These are phyloP conservation scores for Acer negundo DNA, from an alignment of 345 rosid genomes.

Conservation along the genomic window DNA sequence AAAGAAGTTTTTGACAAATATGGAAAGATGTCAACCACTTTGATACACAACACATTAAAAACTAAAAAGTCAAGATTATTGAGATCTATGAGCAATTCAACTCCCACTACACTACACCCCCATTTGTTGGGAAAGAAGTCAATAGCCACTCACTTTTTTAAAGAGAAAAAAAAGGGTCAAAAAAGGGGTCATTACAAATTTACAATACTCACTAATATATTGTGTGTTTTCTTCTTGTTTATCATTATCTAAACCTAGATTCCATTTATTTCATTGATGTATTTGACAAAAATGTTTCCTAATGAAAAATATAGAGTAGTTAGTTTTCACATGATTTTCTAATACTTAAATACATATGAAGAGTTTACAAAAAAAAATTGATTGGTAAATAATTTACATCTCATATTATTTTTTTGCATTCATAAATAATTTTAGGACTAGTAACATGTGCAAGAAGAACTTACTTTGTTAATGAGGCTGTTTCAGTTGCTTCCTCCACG, in stretches of 20 bases:
- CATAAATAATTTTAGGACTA: constrained; percentile 7
- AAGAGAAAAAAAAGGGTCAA: not conserved
- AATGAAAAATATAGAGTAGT: not conserved
- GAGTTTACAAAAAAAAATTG: not conserved
- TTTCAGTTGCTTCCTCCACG: constrained; percentile 51
- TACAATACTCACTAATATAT: not conserved
- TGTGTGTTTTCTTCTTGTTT: not conserved
- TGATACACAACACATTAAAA: not conserved
- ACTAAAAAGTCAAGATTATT: not conserved
- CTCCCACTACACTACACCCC: not conserved
- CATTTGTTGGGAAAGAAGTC: not conserved
- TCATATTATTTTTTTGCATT: not conserved
- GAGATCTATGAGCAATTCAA: not conserved
- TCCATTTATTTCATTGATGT: not conserved
- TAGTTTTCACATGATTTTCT: not conserved
- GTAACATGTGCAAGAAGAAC: not conserved
- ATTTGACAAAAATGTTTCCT: not conserved
- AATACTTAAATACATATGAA: not conserved
- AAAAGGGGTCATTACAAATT: not conserved
- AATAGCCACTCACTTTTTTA: not conserved
- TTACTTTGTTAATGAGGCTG: constrained; percentile 1
- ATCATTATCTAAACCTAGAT: not conserved
- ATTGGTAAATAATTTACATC: constrained; percentile 3
- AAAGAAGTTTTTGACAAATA: not conserved
- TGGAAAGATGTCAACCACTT: not conserved